Evolutionary conservation across 2,329 filamentous ascomycete genomes (phyloP).

Genomic region (Teratosphaeria viscida): DNA sequence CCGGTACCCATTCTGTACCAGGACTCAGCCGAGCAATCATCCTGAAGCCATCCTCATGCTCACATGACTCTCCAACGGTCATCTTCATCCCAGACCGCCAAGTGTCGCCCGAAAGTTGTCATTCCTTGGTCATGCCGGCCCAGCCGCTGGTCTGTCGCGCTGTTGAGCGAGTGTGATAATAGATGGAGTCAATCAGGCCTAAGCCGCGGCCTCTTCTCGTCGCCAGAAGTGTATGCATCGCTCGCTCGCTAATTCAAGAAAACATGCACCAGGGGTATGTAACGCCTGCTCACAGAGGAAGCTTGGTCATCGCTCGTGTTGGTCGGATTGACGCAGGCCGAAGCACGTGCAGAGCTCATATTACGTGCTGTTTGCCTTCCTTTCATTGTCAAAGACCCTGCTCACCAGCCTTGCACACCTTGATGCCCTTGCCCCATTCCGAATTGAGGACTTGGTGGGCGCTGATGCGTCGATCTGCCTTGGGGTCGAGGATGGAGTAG

Average conservation of each 20-base stretch:
- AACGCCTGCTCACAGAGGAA: neutral
- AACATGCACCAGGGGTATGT: neutral
- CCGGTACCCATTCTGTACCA: neutral
- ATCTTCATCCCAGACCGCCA: neutral
- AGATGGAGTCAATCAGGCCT: neutral
- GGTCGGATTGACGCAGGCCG: neutral
- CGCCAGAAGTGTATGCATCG: neutral
- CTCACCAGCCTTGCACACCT: constrained; percentile 90
- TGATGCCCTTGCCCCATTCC: constrained; percentile 97
- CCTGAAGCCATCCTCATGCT: neutral
- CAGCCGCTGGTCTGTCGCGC: neutral
- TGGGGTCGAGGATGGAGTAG: constrained; percentile 95
- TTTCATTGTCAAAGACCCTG: constrained; percentile 59
- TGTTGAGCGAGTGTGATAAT: neutral
- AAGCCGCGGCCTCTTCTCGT: neutral
- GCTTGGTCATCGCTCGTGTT: neutral
- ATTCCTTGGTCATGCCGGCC: neutral
- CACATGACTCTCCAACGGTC: neutral
- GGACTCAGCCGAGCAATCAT: neutral
- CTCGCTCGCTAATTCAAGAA: neutral
- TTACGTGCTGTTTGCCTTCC: neutral
- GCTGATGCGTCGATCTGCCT: constrained; percentile 82
- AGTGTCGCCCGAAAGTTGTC: neutral
- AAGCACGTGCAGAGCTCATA: neutral
- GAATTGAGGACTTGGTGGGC: constrained; percentile 95